Base-by-base conservation (phyloP, 208 protist species). In the Wallacemonas sp. region DNA sequence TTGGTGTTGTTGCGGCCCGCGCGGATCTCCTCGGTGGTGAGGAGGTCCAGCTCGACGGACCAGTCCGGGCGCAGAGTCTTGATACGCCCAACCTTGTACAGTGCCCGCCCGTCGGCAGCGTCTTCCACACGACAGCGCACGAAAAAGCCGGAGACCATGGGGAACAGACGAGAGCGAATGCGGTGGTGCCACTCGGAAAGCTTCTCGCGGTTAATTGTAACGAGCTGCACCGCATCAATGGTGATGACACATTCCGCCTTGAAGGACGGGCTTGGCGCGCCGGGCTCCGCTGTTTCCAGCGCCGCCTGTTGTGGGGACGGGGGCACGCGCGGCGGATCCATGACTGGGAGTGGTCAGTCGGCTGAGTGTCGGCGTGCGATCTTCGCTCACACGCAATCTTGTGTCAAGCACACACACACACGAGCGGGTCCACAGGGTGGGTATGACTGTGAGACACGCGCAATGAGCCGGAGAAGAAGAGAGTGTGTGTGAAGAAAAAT, bases 121-220 rank as follows among this genome's bases (percentile, higher is more conserved):
- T 97, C 92, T 75, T 95, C 92, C 12, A 95, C 83, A 19, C 92
- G 88, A 77, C 89, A 97, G 53, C 92, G 85, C 22, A 97, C 89
- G 64, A 92, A 97, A 72, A 95, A 94, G 45, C 92, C 92, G 22
- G 81, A 74, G 13, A 92, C 86, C 32, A 97, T 71, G 27, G 82
- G 71, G 64, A 93, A 93, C 6, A 97, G 74, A 48, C 79, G 79
- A 9, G 83, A 84, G 50, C 89, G 83, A 34, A 97, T 88, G 65
- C 89, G 90, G 64, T 95, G 88, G 62, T 97, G 92, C 92, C 92
- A 97, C 50, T 97, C 89, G 1, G 89, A 91, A 2, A 97, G 76
- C 63, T 90, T 90, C 66, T 97, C 89, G 27, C 91, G 87, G 63
- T 95, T 95, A 57, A 95, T 91, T 0, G 84, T 92, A n/a, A 95